Conservation (phyloP, 768 basidiomycete species). For the Russula brevipes region DNA sequence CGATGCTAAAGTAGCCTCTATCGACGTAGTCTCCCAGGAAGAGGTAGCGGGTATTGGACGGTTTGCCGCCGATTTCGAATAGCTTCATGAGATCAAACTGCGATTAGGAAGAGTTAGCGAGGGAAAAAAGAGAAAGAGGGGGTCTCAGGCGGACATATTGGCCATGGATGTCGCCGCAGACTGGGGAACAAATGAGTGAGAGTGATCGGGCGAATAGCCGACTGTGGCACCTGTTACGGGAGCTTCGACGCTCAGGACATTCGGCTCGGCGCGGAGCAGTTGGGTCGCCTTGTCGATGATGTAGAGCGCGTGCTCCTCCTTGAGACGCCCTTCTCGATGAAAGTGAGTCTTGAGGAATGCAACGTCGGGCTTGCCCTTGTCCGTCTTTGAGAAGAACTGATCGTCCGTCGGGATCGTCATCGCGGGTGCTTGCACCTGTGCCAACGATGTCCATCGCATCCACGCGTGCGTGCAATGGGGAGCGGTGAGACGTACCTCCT, state of each 20-base stretch:
- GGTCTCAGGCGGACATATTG: conserved; percentile 75
- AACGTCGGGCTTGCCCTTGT: conserved; percentile 87
- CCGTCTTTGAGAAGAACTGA: conserved; percentile 84
- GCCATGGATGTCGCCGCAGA: conserved; percentile 96
- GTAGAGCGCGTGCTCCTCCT: conserved; percentile 92
- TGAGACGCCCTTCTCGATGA: conserved; percentile 89
- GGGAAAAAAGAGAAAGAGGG: not conserved
- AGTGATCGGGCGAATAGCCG: not conserved
- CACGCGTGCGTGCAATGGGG: not conserved
- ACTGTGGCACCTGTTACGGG: conserved; percentile 79
- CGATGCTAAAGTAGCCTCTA: conserved; percentile 71
- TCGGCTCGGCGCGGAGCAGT: conserved; percentile 76
- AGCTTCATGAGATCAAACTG: conserved; percentile 77
- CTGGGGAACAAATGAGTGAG: conserved; percentile 20
- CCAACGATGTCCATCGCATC: not conserved
- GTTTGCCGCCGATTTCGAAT: conserved; percentile 74
- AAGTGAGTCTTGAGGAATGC: conserved; percentile 99
- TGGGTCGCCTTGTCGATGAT: conserved; percentile 84
- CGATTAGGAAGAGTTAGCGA: conserved; percentile 10
- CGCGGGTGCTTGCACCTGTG: conserved; percentile 94
- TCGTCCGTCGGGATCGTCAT: conserved; percentile 86
- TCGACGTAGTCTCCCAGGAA: conserved; percentile 76
- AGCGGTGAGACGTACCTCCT: conserved; percentile 65
- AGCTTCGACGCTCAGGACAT: conserved; percentile 90
- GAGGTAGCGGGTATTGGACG: conserved; percentile 65